Conservation (phyloP, 2,329 filamentous ascomycete genomes). For the Neofusicoccum umdonicola region DNA sequence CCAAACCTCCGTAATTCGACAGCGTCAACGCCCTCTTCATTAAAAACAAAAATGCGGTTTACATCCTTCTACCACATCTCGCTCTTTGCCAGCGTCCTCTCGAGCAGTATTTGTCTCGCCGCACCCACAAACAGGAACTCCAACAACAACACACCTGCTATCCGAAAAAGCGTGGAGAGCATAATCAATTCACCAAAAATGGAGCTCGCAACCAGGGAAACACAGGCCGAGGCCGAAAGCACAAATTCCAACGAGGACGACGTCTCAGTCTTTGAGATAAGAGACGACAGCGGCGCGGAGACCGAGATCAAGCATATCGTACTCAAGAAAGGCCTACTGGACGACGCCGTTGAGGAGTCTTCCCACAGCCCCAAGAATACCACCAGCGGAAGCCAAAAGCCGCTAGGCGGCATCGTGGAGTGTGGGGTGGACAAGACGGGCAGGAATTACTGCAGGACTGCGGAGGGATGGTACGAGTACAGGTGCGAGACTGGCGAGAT, state of each 20-base stretch:
- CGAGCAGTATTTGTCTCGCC: background rate
- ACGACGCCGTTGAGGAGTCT: background rate
- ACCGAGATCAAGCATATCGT: background rate
- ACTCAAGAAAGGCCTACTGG: background rate
- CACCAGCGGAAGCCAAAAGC: background rate
- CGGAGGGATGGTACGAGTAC: slow-evolving; percentile 5
- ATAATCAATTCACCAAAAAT: background rate
- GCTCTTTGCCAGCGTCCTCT: background rate
- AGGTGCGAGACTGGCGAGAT: slow-evolving; percentile 2
- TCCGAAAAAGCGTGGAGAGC: background rate
- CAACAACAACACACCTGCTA: background rate
- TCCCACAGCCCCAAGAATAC: background rate
- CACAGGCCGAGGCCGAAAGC: no score
- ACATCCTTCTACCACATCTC: background rate
- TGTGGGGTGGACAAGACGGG: background rate
- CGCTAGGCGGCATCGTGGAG: background rate
- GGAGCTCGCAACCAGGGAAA: background rate
- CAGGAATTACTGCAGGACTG: background rate
- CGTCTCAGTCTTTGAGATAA: background rate
- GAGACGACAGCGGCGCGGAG: background rate
- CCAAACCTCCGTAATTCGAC: background rate
- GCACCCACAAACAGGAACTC: background rate
- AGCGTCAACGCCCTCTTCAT: background rate
- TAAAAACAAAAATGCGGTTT: background rate
- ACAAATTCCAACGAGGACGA: background rate